Evolutionary conservation across 352 stramenopile species (phyloP), one percentile per base, ranked within the genome.

Genomic region (Albugo candida): DNA sequence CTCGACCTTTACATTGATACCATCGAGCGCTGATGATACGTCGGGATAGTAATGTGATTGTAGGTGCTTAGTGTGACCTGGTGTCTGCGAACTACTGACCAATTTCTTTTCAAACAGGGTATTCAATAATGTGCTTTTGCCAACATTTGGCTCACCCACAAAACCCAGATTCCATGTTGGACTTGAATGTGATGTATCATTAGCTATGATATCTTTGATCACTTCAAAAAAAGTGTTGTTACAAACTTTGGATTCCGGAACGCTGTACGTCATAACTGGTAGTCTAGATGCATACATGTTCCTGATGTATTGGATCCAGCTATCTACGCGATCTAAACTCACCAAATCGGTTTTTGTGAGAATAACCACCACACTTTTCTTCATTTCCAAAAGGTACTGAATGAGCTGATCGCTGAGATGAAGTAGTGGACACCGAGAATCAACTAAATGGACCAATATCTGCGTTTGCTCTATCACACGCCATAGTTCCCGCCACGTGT

Each of bases 81-180:
- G 76, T 0, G 77, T 89, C 57, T 88, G 79, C 36, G 77, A 89
- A 12, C 87, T 78, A 47, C 75, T 91, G 43, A 86, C 76, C 43
- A 87, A 72, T 49, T 92, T 92, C 57, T 88, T 89, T 43, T 76
- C 77, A 1, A 71, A 73, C 14, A 92, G 59, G 8, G 77, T 76
- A 41, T 92, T 92, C 20, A 92, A 59, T 19, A 92, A 70, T 49
- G 77, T 91, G 16, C 74, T 88, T 52, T 92, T 92, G 49, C 79
- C 79, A n/a, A 89, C 77, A 51, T 92, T 92, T 24, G 77, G 79
- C 44, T 92, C 75, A 11, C 81, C 82, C 34, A 92, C 84, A n/a
- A 94, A 60, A 38, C 82, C 82, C 36, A 92, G 83, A 10, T 69
- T 92, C 24, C 24, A 31, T 31, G 8, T 31, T 8, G 24, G 24